Evolutionary conservation across 164 flowering plant species (phyloP).

Genomic region (Stephania yunnanensis): DNA sequence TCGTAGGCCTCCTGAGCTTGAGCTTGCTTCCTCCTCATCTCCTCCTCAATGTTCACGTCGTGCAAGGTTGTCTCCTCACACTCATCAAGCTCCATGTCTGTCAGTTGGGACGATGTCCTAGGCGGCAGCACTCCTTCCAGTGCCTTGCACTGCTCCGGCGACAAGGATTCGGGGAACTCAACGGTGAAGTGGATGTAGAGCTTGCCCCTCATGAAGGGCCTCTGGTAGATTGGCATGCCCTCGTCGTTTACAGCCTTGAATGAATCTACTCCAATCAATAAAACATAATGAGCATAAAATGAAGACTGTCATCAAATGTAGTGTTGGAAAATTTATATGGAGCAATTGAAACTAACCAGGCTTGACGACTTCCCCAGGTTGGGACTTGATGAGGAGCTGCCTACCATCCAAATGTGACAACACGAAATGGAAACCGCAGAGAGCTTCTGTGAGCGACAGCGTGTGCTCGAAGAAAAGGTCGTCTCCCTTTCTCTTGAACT

Average conservation of each 20-base stretch:
- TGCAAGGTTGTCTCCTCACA: constrained; percentile 90
- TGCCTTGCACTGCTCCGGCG: constrained; percentile 55
- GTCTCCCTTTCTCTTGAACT: constrained; percentile 78
- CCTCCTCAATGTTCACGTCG: constrained; percentile 88
- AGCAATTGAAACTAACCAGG: constrained; percentile 46
- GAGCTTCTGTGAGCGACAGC: constrained; percentile 66
- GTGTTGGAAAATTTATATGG: no score
- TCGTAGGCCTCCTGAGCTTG: constrained; percentile 73
- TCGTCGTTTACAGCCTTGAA: constrained; percentile 88
- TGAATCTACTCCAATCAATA: constrained; percentile 35
- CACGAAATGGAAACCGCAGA: constrained; percentile 75
- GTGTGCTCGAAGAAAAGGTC: constrained; percentile 75
- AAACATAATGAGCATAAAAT: background rate
- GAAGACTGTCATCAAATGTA: background rate
- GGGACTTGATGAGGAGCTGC: constrained; percentile 71
- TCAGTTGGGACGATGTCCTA: constrained; percentile 34
- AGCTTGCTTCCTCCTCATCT: constrained; percentile 72
- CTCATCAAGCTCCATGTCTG: constrained; percentile 83
- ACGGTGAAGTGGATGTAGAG: constrained; percentile 80
- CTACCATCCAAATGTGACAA: constrained; percentile 74
- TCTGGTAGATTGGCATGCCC: constrained; percentile 84
- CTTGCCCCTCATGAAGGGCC: constrained; percentile 91
- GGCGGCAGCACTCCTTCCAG: constrained; percentile 54
- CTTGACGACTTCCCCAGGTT: constrained; percentile 83
- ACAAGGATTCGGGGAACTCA: constrained; percentile 69